These are phyloP conservation scores for Plasmopara halstedii DNA, from an alignment of 352 stramenopile genomes.

Conservation along the genomic window DNA sequence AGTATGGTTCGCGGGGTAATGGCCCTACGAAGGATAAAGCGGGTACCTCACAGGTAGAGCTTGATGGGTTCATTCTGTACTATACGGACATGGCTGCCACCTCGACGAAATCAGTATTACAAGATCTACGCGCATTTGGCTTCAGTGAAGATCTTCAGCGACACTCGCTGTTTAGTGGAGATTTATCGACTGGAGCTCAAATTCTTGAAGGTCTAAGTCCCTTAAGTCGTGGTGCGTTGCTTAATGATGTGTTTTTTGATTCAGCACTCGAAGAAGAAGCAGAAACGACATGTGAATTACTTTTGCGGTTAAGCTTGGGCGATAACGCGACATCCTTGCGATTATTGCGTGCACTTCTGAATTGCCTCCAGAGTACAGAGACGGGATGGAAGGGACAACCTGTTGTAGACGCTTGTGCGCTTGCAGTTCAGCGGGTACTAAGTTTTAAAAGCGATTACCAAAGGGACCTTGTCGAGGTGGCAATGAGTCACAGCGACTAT, in stretches of 20 bases:
- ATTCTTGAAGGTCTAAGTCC: conserved; percentile 42
- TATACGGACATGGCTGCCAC: conserved; percentile 74
- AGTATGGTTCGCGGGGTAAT: conserved; percentile 41
- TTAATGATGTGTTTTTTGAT: conserved; percentile 81
- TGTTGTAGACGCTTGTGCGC: conserved; percentile 67
- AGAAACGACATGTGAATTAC: conserved; percentile 66
- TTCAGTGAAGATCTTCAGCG: conserved; percentile 78
- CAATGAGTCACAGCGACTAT: conserved; percentile 55
- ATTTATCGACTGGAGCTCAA: conserved; percentile 25
- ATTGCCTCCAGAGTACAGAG: conserved; percentile 74
- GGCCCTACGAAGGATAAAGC: conserved; percentile 20
- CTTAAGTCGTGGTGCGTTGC: conserved; percentile 53
- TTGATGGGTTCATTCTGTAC: conserved; percentile 73
- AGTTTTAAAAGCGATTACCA: conserved; percentile 53
- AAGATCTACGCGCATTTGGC: conserved; percentile 71
- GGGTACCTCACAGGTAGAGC: conserved; percentile 39
- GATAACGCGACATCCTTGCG: conserved; percentile 48
- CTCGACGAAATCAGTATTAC: conserved; percentile 70
- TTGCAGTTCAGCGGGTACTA: conserved; percentile 56
- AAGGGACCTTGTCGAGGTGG: conserved; percentile 57
- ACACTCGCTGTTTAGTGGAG: conserved; percentile 18
- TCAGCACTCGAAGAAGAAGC: conserved; percentile 82
- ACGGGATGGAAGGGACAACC: conserved; percentile 82
- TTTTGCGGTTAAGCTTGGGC: conserved; percentile 63
- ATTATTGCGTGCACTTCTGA: conserved; percentile 58